These are phyloP conservation scores for Zygosaccharomyces pseudobailii DNA, from an alignment of 1,139 yeast species.

Conservation along the genomic window DNA sequence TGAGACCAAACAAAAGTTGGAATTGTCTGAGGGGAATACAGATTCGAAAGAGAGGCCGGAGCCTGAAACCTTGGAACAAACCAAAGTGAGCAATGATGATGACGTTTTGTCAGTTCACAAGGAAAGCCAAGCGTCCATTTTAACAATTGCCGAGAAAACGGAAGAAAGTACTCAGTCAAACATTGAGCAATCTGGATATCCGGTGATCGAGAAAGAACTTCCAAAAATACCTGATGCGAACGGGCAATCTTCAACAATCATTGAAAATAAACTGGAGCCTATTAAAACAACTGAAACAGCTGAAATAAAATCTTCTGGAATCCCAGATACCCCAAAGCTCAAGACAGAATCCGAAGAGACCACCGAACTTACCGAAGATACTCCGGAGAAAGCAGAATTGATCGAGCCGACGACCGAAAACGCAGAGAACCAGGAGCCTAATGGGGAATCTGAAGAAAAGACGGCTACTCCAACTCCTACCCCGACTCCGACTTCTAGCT, in stretches of 20 bases:
- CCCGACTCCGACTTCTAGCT: not conserved
- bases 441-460: not conserved
- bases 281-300: not conserved
- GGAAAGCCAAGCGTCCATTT: not conserved
- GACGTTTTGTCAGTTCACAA: not conserved
- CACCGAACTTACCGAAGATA: not conserved
- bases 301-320: not conserved
- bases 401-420: not conserved
- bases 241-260: not conserved
- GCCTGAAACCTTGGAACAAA: not conserved
- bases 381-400: not conserved
- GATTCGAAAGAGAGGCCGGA: too few species aligned
- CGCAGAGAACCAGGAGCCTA: not conserved
- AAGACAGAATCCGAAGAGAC: conserved; percentile 1
- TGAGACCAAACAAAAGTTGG: too few species aligned
- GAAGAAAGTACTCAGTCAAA: not conserved
- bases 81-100: not conserved
- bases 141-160: not conserved
- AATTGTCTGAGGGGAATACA: too few species aligned
- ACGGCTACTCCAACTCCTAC: not conserved
- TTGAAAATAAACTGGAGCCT: not conserved
- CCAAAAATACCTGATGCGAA: not conserved
- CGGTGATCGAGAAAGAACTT: not conserved
- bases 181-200: not conserved
- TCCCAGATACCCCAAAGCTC: not conserved